Base-by-base conservation (phyloP, 208 protist genomes). In the Tritrichomonas foetus region DNA sequence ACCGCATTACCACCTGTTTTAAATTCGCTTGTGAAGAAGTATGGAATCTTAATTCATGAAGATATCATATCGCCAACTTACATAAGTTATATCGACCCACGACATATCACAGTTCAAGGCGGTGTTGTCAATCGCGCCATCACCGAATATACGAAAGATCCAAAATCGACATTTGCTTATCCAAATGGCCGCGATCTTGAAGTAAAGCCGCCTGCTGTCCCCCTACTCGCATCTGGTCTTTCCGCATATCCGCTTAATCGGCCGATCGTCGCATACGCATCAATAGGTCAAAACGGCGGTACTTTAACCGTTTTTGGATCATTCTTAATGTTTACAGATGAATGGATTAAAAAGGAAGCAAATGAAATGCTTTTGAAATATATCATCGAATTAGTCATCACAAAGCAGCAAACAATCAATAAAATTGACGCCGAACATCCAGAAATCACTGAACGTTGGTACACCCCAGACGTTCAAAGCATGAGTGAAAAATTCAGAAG, bases 341-440 rank as follows among this genome's bases (percentile, higher is more conserved):
- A 89, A 39, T 89, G 78, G 78, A 44, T 53, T 20, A 53, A 49
- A 16, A 53, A 89, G 11, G 78, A 89, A 57, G 5, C 44, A 36
- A 89, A 89, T 57, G 78, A 89, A 36, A 25, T 14, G 33, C 39
- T 89, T 39, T 39, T 89, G 22, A 33, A 53, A n/a, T 89, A 41
- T 47, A n/a, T 89, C 0, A 22, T 89, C 39, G 47, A 89, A 50
- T n/a, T 89, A 27, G 39, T 57, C 47, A 33, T 89, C 20, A n/a
- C 0, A 5, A 89, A 61, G 57, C 9, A 3, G 0, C 8, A 33
- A 49, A 16, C 53, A 30, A 14, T 89, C 14, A 89, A 89, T 33
- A 53, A 57, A 47, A 89, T 89, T 50, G 78, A 89, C 57, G 78
- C 78, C 8, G 78, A 89, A 14, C 44, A 89, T 47, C 78, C 78